phyloP scores from a whole-genome alignment of 2,329 filamentous ascomycete species.

The Penicillium sp. region DNA sequence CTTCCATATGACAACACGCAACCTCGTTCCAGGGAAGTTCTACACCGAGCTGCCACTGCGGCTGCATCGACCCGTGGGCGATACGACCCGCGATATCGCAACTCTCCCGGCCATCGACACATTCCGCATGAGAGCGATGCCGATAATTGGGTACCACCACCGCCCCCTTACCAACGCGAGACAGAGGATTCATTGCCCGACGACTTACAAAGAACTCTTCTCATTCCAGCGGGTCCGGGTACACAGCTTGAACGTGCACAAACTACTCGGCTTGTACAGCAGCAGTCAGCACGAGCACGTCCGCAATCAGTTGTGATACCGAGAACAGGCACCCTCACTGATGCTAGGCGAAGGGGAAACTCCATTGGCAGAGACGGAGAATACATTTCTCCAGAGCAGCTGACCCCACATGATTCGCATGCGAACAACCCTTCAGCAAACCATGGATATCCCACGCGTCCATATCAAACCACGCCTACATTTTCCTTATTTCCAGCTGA shows the following conservation, averaged over 20 bases:
- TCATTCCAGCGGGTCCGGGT: constrained; percentile 18
- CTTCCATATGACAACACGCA: constrained; percentile 71
- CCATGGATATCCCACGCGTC: not conserved
- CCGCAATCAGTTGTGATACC: constrained; percentile 29
- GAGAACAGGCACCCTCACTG: constrained; percentile 29
- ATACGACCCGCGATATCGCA: constrained; percentile 54
- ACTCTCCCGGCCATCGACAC: constrained; percentile 49
- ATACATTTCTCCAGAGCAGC: constrained; percentile 14
- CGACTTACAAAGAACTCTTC: constrained; percentile 34
- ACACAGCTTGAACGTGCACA: constrained; percentile 21
- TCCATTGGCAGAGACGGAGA: constrained; percentile 18
- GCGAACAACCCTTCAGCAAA: not conserved
- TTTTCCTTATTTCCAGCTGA: constrained; percentile 17
- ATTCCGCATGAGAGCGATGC: constrained; percentile 83
- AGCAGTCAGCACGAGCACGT: constrained; percentile 23
- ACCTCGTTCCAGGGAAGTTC: constrained; percentile 67
- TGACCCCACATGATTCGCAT: not conserved
- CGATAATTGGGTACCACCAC: constrained; percentile 84
- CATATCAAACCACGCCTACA: constrained; percentile 14
- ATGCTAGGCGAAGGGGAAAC: constrained; percentile 21
- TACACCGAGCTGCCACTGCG: constrained; percentile 71
- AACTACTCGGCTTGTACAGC: constrained; percentile 27
- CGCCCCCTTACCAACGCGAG: constrained; percentile 65
- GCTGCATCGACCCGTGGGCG: constrained; percentile 70
- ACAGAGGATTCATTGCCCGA: constrained; percentile 40